Evolutionary conservation across 2,329 filamentous ascomycete species (phyloP).

Genomic region (Hypocreales sp.): DNA sequence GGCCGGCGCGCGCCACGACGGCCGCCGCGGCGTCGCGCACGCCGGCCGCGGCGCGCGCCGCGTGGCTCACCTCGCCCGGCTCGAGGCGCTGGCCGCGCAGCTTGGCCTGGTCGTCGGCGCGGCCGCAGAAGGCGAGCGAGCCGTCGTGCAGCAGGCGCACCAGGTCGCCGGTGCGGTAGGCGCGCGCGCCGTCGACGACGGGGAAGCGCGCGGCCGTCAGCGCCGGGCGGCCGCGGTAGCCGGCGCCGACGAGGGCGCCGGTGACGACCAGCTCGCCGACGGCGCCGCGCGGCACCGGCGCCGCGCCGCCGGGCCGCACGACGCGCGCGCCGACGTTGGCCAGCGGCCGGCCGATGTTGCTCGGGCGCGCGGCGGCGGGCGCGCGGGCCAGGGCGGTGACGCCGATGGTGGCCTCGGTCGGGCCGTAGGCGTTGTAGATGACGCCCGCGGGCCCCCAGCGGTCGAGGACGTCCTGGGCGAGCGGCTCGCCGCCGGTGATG

Average conservation of each 20-base stretch:
- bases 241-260: conserved; percentile 74
- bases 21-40: conserved; percentile 62
- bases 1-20: conserved; percentile 52
- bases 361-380: conserved; percentile 59
- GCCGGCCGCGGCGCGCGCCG: conserved; percentile 44
- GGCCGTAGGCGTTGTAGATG: conserved; percentile 87
- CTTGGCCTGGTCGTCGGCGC: conserved; percentile 86
- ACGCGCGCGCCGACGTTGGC: conserved; percentile 79
- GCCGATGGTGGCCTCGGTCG: conserved; percentile 85
- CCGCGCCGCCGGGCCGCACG: conserved; percentile 50
- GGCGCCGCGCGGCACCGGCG: conserved; percentile 60
- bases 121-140: conserved; percentile 75
- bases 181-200: conserved; percentile 39
- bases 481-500: conserved; percentile 78
- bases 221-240: conserved; percentile 69
- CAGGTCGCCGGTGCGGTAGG: conserved; percentile 83
- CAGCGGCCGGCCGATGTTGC: conserved; percentile 80
- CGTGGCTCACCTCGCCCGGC: conserved; percentile 79
- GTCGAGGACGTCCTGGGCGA: conserved; percentile 81
- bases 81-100: conserved; percentile 79
- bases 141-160: conserved; percentile 68
- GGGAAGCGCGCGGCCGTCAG: conserved; percentile 68
- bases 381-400: conserved; percentile 82
- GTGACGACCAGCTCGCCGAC: conserved; percentile 83
- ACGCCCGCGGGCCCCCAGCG: conserved; percentile 65